A percentile compares a stretch with the other conserved stretches of the same genome.
Conservation (phyloP, 2,329 filamentous ascomycete species). For the Aspergillus phoenicis region DNA sequence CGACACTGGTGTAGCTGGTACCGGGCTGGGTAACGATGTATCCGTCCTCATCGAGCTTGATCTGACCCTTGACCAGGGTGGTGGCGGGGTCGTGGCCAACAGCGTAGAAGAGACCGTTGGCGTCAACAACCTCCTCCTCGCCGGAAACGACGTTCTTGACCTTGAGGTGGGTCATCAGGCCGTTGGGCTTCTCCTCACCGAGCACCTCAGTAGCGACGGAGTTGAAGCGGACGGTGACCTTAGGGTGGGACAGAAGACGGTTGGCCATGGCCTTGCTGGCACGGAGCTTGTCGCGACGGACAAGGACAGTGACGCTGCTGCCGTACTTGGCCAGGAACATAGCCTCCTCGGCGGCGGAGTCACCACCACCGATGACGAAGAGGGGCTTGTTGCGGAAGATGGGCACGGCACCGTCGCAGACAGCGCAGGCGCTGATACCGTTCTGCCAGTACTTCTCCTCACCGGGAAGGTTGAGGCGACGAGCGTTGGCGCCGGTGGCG, state of each 20-base stretch:
- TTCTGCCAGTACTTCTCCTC: constrained; percentile 98
- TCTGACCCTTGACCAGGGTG: constrained; percentile 82
- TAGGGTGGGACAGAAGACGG: constrained; percentile 77
- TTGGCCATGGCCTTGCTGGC: constrained; percentile 92
- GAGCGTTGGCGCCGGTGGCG: constrained; percentile 90
- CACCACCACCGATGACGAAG: constrained; percentile 93
- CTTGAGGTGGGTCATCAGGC: constrained; percentile 84
- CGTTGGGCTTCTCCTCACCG: constrained; percentile 72
- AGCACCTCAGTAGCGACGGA: constrained; percentile 78
- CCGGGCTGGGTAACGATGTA: constrained; percentile 90
- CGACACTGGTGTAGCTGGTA: constrained; percentile 81
- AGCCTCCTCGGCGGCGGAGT: constrained; percentile 95
- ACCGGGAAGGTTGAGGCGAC: constrained; percentile 77
- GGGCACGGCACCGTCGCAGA: constrained; percentile 94
- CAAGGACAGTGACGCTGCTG: constrained; percentile 89
- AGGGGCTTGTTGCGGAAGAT: constrained; percentile 97
- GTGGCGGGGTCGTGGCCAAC: constrained; percentile 96
- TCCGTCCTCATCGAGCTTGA: constrained; percentile 84
- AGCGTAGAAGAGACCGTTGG: constrained; percentile 95
- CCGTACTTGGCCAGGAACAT: constrained; percentile 98
- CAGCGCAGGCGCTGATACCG: constrained; percentile 92
- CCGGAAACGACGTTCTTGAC: constrained; percentile 79
- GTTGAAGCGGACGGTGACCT: constrained; percentile 89
- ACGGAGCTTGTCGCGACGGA: constrained; percentile 81
- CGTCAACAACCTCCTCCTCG: constrained; percentile 78